phyloP scores from a whole-genome alignment of 176 grass and related monocot genomes.

The Stipa capillata region DNA sequence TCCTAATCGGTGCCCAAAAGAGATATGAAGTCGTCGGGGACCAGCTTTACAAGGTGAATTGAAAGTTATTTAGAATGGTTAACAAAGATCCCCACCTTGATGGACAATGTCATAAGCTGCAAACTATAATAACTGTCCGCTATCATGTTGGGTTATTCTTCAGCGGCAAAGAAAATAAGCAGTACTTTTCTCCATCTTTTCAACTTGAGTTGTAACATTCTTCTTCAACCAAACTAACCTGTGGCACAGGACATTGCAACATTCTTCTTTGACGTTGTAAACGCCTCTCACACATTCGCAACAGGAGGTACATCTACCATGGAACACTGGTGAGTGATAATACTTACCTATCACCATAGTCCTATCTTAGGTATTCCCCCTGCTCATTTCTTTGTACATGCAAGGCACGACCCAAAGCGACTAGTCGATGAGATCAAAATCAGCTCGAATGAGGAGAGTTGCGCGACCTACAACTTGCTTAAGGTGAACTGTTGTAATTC shows the following conservation, averaged over 20 bases:
- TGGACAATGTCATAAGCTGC: neutral
- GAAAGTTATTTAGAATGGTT: neutral
- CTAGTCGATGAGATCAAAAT: slow-evolving; percentile 63
- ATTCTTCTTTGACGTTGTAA: slow-evolving; percentile 70
- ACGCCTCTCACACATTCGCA: slow-evolving; percentile 78
- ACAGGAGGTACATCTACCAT: slow-evolving; percentile 76
- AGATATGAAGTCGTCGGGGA: slow-evolving; percentile 80
- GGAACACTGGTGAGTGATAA: slow-evolving; percentile 67
- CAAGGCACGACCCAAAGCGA: slow-evolving; percentile 65
- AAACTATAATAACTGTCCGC: neutral
- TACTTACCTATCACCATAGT: neutral
- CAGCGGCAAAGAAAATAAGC: neutral
- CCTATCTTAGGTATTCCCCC: neutral
- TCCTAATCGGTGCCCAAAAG: slow-evolving; percentile 66
- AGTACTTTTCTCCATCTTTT: neutral
- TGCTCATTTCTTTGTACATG: neutral
- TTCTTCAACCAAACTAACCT: slow-evolving; percentile 34
- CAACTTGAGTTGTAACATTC: slow-evolving; percentile 18
- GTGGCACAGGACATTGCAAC: slow-evolving; percentile 57
- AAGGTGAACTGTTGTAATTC: slow-evolving; percentile 35
- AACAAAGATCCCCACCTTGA: neutral
- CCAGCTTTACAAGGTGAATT: slow-evolving; percentile 80
- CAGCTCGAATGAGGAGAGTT: slow-evolving; percentile 66
- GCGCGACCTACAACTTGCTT: slow-evolving; percentile 86
- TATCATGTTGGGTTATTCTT: neutral